phyloP scores from a whole-genome alignment of 2,329 filamentous ascomycete species.

The Pseudomassariella vexata region DNA sequence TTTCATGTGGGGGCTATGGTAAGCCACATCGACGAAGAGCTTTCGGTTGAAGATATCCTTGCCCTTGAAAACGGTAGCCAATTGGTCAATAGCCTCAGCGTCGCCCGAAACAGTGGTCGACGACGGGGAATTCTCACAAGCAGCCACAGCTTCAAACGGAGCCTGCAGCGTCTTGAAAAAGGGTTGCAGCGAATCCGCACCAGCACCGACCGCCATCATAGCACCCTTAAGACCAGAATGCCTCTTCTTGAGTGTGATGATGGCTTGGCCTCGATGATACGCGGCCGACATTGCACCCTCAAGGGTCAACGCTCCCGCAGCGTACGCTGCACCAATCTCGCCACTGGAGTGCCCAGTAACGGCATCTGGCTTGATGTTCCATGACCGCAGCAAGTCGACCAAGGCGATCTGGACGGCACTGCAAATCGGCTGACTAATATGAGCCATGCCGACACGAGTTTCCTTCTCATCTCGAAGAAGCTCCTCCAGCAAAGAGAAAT shows the following conservation, averaged over 20 bases:
- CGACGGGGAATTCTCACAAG: conserved; percentile 22
- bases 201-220: conserved; percentile 15
- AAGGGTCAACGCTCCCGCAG: background rate
- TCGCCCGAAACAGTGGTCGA: conserved; percentile 29
- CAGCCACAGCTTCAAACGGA: background rate
- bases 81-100: conserved; percentile 14
- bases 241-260: conserved; percentile 2
- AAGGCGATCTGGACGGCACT: conserved; percentile 36
- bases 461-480: too few relatives aligned
- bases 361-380: conserved; percentile 17
- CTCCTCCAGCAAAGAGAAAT: too few relatives aligned
- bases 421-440: conserved; percentile 33
- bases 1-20: conserved; percentile 24
- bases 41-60: conserved; percentile 16
- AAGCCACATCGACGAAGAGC: conserved; percentile 20
- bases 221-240: conserved; percentile 9
- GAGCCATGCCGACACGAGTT: too few relatives aligned
- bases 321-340: conserved; percentile 30
- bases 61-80: conserved; percentile 14
- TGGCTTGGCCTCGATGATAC: background rate
- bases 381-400: conserved; percentile 22
- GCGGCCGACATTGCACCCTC: background rate
- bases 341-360: conserved; percentile 29
- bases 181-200: background rate
- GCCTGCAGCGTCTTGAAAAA: conserved; percentile 7